Evolutionary conservation across 495 filamentous ascomycete genomes (phyloP).

Genomic region (Podospora conica): DNA sequence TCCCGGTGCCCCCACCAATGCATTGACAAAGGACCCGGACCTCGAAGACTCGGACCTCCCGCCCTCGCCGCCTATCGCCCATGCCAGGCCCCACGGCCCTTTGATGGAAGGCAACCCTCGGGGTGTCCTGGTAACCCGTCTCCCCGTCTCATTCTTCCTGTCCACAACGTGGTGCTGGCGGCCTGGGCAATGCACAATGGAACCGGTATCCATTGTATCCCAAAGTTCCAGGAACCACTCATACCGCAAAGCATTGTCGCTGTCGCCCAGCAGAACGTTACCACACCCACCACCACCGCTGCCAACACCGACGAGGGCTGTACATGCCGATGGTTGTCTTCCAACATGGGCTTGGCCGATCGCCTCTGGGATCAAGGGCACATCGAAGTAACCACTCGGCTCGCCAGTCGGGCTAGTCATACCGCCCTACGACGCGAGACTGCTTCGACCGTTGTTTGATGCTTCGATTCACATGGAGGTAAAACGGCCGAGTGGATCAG

Average conservation of each 20-base stretch:
- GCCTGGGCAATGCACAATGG: conserved; percentile 13
- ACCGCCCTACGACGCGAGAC: background rate
- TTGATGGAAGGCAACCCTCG: background rate
- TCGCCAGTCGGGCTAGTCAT: background rate
- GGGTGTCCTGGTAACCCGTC: conserved; percentile 4
- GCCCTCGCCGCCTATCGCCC: background rate
- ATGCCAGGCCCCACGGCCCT: background rate
- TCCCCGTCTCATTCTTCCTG: conserved; percentile 1
- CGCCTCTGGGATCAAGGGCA: background rate
- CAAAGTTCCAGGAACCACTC: background rate
- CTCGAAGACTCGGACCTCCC: conserved; percentile 3
- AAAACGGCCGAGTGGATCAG: conserved; percentile 7
- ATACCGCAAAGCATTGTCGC: background rate
- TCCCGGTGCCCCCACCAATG: conserved; percentile 5
- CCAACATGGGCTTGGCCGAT: background rate
- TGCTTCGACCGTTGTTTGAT: background rate
- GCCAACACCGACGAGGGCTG: background rate
- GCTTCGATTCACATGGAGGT: background rate
- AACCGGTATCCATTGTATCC: conserved; percentile 7
- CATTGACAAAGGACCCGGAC: conserved; percentile 11
- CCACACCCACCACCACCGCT: background rate
- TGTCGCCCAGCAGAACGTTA: background rate
- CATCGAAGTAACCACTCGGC: background rate
- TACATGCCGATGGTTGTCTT: background rate
- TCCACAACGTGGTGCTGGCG: conserved; percentile 12